Percentiles rank a stretch among this genome's conserved stretches.
Conservation (phyloP, 768 basidiomycete genomes). For the Suillus decipiens region DNA sequence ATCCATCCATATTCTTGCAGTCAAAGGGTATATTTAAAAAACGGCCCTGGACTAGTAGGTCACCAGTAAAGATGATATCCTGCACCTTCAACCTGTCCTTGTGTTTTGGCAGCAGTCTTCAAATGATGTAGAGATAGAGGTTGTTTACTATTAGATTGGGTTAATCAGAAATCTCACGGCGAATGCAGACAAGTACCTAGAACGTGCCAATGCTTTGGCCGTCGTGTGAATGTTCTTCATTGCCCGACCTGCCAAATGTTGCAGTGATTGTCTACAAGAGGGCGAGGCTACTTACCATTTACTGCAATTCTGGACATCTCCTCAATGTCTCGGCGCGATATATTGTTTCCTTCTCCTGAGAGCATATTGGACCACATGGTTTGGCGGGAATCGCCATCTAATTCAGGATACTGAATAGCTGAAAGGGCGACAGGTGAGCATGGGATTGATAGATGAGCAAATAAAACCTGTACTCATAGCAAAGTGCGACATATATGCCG, state of each 20-base stretch:
- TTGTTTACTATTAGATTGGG: neutral
- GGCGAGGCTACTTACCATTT: neutral
- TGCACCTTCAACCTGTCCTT: constrained; percentile 3
- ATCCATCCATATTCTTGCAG: neutral
- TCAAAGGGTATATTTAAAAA: neutral
- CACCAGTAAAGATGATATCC: constrained; percentile 10
- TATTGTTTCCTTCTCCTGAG: neutral
- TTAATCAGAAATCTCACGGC: neutral
- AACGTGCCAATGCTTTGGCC: neutral
- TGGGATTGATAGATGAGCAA: neutral
- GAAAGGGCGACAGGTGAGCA: neutral
- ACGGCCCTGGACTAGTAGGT: neutral
- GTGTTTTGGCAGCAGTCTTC: constrained; percentile 1
- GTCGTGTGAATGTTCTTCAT: constrained; percentile 4
- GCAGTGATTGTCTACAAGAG: neutral
- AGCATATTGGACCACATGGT: constrained; percentile 3
- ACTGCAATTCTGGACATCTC: constrained; percentile 2
- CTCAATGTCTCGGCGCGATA: constrained; percentile 7
- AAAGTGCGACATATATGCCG: constrained; percentile 2
- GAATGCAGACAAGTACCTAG: neutral
- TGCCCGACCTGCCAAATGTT: constrained; percentile 1
- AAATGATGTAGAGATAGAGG: neutral
- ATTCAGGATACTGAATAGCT: constrained; percentile 3
- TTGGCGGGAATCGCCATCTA: constrained; percentile 5
- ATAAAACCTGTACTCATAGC: neutral